A percentile compares a stretch with the other conserved stretches of the same genome.
These are phyloP conservation scores for Aspergillus nanangensis DNA, from an alignment of 495 filamentous ascomycete genomes.

Conservation along the genomic window DNA sequence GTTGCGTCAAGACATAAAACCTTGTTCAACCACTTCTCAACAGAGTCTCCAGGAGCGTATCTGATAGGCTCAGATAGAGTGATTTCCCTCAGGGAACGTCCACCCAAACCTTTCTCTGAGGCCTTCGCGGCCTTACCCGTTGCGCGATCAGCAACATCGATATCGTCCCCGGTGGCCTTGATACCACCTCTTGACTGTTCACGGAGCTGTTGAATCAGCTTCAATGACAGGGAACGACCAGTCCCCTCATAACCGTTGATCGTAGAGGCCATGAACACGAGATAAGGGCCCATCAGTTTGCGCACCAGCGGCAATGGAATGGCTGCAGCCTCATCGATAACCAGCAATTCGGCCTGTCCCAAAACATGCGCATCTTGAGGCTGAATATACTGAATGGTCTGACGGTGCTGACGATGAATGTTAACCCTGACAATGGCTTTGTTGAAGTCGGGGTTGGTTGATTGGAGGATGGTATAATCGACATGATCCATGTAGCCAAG, in stretches of 20 bases:
- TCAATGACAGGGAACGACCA: conserved; percentile 88
- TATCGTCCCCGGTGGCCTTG: conserved; percentile 48
- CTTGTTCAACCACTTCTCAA: conserved; percentile 95
- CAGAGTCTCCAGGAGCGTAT: conserved; percentile 84
- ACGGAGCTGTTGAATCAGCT: conserved; percentile 94
- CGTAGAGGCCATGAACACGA: conserved; percentile 99
- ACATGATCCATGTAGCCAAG: conserved; percentile 88
- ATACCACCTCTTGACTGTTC: conserved; percentile 73
- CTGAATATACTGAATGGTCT: conserved; percentile 98
- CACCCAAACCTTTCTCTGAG: conserved; percentile 55
- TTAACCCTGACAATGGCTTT: conserved; percentile 98
- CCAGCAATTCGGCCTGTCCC: conserved; percentile 91
- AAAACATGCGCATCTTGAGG: conserved; percentile 93
- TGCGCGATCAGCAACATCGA: conserved; percentile 66
- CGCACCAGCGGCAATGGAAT: conserved; percentile 90
- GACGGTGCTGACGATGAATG: conserved; percentile 89
- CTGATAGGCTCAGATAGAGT: conserved; percentile 91
- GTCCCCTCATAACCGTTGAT: conserved; percentile 99
- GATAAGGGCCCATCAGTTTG: conserved; percentile 95
- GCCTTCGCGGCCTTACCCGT: conserved; percentile 64
- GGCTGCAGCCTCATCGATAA: conserved; percentile 97
- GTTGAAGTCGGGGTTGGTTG: conserved; percentile 97
- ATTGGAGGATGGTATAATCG: conserved; percentile 98
- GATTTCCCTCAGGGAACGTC: conserved; percentile 85
- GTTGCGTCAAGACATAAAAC: conserved; percentile 93